Percentiles rank a stretch among this genome's conserved stretches.
phyloP scores from a whole-genome alignment of 257 asterid genomes.

The Hygrophila difformis region DNA sequence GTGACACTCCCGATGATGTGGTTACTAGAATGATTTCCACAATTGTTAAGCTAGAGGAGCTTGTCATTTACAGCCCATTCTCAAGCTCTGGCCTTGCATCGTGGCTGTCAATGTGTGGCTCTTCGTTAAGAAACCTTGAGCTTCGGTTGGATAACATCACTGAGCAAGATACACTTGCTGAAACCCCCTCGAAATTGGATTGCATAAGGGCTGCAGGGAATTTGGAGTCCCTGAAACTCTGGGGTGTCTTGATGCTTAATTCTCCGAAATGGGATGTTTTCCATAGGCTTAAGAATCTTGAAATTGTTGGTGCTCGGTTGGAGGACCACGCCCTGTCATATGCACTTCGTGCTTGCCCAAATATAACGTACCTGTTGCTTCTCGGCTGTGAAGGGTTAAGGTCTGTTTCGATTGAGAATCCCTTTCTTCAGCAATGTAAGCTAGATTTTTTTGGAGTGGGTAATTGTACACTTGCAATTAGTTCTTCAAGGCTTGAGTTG shows the following conservation, averaged over 20 bases:
- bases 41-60: conserved; percentile 49
- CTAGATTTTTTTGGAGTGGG: conserved; percentile 80
- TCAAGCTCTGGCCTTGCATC: conserved; percentile 52
- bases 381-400: conserved; percentile 88
- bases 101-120: conserved; percentile 56
- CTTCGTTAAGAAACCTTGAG: conserved; percentile 60
- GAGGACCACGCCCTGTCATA: conserved; percentile 50
- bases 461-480: conserved; percentile 47
- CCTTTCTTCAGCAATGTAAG: conserved; percentile 58
- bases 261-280: conserved; percentile 82
- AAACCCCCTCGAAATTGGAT: conserved; percentile 64
- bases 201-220: conserved; percentile 53
- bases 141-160: conserved; percentile 75
- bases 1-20: conserved; percentile 50
- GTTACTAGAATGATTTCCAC: conserved; percentile 47
- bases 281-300: conserved; percentile 62
- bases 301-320: conserved; percentile 88
- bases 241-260: conserved; percentile 79
- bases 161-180: conserved; percentile 29
- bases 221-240: conserved; percentile 80
- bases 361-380: conserved; percentile 57
- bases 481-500: conserved; percentile 45
- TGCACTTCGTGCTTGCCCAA: conserved; percentile 71
- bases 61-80: conserved; percentile 82
- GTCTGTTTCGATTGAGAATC: conserved; percentile 46